Evolutionary conservation across 352 stramenopile genomes (phyloP).

Genomic region (Achlya hypogyna): DNA sequence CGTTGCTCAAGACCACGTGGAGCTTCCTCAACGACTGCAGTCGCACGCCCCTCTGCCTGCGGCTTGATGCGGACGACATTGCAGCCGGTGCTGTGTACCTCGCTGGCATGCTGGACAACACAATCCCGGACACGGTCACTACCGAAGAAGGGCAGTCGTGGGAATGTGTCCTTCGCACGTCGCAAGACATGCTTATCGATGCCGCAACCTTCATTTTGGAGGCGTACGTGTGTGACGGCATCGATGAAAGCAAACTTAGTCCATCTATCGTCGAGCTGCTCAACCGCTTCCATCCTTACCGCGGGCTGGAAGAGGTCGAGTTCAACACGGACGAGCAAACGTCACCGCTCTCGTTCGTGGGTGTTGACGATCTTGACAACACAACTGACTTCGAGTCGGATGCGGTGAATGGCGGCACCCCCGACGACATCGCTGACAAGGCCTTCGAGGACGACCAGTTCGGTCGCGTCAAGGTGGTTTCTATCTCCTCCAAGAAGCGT

Average conservation of each 20-base stretch:
- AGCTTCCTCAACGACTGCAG: constrained; percentile 85
- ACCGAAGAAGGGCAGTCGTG: constrained; percentile 49
- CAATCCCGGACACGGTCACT: constrained; percentile 50
- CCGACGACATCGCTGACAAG: constrained; percentile 9
- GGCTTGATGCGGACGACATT: constrained; percentile 52
- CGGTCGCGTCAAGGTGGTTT: neutral
- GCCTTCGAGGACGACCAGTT: constrained; percentile 8
- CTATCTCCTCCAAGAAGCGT: neutral
- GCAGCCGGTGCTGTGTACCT: constrained; percentile 76
- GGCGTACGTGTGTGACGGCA: constrained; percentile 11
- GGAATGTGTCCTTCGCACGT: constrained; percentile 45
- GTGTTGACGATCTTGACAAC: constrained; percentile 5
- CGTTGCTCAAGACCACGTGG: constrained; percentile 82
- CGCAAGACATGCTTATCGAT: constrained; percentile 14
- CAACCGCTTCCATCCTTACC: constrained; percentile 17
- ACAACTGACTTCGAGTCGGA: constrained; percentile 12
- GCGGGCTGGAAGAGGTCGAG: constrained; percentile 16
- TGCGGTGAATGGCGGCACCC: constrained; percentile 4
- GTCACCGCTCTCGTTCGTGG: neutral
- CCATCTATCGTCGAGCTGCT: constrained; percentile 17
- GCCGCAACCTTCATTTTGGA: constrained; percentile 16
- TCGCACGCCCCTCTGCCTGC: constrained; percentile 76
- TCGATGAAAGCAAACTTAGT: constrained; percentile 17
- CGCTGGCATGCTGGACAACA: constrained; percentile 74
- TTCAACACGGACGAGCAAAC: neutral